Percentiles rank a stretch among this genome's conserved stretches.
Evolutionary conservation across 2,329 filamentous ascomycete species (phyloP).

Genomic region (Didymella arachidicola): DNA sequence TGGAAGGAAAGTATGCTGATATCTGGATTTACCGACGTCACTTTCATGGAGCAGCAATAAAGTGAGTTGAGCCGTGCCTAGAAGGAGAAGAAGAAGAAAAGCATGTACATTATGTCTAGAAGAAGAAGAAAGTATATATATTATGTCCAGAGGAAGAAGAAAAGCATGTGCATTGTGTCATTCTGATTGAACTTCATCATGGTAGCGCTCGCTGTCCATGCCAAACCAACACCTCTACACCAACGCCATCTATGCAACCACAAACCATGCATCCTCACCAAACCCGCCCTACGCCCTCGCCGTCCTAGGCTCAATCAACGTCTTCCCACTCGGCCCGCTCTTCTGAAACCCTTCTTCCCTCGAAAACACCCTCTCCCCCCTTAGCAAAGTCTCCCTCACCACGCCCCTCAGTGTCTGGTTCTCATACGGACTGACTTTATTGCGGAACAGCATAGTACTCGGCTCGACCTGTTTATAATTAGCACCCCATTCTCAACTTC

Average conservation of each 20-base stretch:
- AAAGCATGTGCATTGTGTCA: too few species aligned
- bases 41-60: background rate
- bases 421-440: conserved; percentile 91
- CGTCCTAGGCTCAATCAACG: conserved; percentile 60
- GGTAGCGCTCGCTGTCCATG: conserved; percentile 1
- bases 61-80: background rate
- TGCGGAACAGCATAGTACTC: conserved; percentile 93
- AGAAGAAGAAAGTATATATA: too few species aligned
- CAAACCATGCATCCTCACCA: conserved; percentile 1
- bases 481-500: too few species aligned
- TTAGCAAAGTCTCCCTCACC: conserved; percentile 84
- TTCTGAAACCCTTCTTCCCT: conserved; percentile 72
- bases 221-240: conserved; percentile 11
- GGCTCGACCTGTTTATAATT: conserved; percentile 49
- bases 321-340: conserved; percentile 57
- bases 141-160: too few species aligned
- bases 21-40: too few species aligned
- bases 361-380: conserved; percentile 77
- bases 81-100: too few species aligned
- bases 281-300: background rate
- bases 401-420: conserved; percentile 78
- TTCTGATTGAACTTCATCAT: background rate
- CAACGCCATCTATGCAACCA: conserved; percentile 26
- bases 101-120: too few species aligned
- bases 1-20: too few species aligned